Base-by-base conservation (phyloP, 164 flowering plant genomes). In the Kalanchoe fedtschenkoi region DNA sequence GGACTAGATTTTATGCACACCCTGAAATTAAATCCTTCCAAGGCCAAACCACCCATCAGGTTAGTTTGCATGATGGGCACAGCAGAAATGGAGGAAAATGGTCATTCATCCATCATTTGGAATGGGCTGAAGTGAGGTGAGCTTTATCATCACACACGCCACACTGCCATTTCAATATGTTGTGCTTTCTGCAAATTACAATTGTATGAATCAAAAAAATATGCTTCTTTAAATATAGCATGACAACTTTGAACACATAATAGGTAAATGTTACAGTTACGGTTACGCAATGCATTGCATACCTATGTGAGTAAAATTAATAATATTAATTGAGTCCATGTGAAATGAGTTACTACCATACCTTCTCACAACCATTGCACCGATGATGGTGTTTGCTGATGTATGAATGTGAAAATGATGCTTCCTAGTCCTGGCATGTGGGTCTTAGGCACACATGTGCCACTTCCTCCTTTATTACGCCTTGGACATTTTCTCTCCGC, bases 341-440 rank as follows among this genome's bases (percentile, higher is more conserved):
- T 51, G 56, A 30, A 44, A 37, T 51, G 11, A 24, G 56, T 51
- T 22, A 47, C 55, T 47, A 47, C 51, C 51, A 19, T 44, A 47
- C 22, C 56, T 51, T 51, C 56, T 51, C 56, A 3, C 33, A 15
- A 16, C 9, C 13, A 17, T 51, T 24, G 17, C 56, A 51, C 24
- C 32, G 4, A 26, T 2, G 2, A 47, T 19, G 0, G 22, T 47
- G 28, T 4, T 47, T 22, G 0, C 22, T 47, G 22, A 47, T 14
- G 28, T 26, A 26, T 26, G 3, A 51, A 51, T 13, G 13, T 10
- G 17, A 51, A 24, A 51, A 51, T 47, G 16, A 51, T 26, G 32
- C 33, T 26, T 51, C 16, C 21, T 51, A 16, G 32, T 26, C 56
- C 56, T 24, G 17, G 56, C 56, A 51, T 24, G 5, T 29, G 10